phyloP scores from a whole-genome alignment of 257 asterid genomes.

The Nemophila menziesii region DNA sequence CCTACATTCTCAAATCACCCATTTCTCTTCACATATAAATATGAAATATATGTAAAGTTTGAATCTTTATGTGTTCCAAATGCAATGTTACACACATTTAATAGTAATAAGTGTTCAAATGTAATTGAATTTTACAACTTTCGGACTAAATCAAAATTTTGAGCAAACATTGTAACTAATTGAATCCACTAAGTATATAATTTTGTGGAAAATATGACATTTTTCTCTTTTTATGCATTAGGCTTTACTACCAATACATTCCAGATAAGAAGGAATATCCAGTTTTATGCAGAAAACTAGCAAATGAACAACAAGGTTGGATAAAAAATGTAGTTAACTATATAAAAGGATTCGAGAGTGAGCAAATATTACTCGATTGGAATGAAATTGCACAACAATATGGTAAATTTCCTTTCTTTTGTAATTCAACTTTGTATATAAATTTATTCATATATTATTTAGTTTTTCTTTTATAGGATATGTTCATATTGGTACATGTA shows the following conservation, averaged over 20 bases:
- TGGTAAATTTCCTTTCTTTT: conserved; percentile 34
- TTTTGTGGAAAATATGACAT: neutral
- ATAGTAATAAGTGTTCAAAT: too few species aligned
- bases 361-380: conserved; percentile 83
- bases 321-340: conserved; percentile 21
- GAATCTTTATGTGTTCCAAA: neutral
- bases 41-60: neutral
- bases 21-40: neutral
- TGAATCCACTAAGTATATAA: too few species aligned
- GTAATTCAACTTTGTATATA: neutral
- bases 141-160: too few species aligned
- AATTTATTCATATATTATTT: neutral
- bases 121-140: too few species aligned
- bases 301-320: conserved; percentile 40
- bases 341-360: conserved; percentile 28
- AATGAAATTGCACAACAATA: conserved; percentile 68
- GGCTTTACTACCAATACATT: conserved; percentile 78
- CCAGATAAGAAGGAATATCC: conserved; percentile 96
- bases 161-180: neutral
- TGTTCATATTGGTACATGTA: conserved; percentile 89
- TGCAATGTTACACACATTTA: neutral
- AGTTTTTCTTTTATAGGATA: conserved; percentile 46
- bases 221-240: conserved; percentile 11
- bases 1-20: neutral
- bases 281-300: conserved; percentile 56